Evolutionary conservation across 495 filamentous ascomycete species (phyloP), one percentile per base, ranked within the genome.

Genomic region (Umbilicaria muhlenbergii): DNA sequence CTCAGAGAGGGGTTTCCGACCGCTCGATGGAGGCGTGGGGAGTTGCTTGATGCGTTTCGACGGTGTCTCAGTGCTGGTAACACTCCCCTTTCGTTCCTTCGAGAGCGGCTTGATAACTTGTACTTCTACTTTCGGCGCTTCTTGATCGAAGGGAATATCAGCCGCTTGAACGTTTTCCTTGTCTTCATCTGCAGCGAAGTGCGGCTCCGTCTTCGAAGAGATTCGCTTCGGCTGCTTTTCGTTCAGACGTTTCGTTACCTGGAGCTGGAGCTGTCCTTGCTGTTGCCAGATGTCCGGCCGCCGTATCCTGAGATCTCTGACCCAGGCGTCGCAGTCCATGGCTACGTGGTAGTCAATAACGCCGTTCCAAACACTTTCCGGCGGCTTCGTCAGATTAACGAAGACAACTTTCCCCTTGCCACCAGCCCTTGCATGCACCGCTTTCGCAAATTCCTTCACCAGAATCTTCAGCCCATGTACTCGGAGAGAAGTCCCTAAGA

Each of bases 261-360:
- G 14, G 14, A 39, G 35, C 19, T 43, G 39, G 8, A 56, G 44
- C 16, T 46, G 38, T 11, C 18, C 38, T 34, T 56, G 53, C 11
- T 46, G 36, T 5, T 51, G 50, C 38, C 47, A 56, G n/a, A 56
- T 46, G 17, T 56, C 53, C 8, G 53, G 45, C 24, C 53, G 32
- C 36, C 46, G 47, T 14, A 33, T 34, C 47, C 70, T 73, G 45
- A 81, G 54, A 43, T 78, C 71, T 18, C 61, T 57, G 12, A 82
- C 77, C 77, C 78, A 83, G n/a, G 62, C 68, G 45, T 83, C 78
- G 40, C 78, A 83, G 44, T 83, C 79, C 75, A 77, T 81, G 24
- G 75, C 67, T 2, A 83, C 67, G 68, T 76, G 80, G 36, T 73
- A 77, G 53, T 83, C 78, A 41, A 83, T 72, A 1, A 80, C 60